Conservation (phyloP, 371 early-diverging fungal genomes). For the Mucor mucedo region DNA sequence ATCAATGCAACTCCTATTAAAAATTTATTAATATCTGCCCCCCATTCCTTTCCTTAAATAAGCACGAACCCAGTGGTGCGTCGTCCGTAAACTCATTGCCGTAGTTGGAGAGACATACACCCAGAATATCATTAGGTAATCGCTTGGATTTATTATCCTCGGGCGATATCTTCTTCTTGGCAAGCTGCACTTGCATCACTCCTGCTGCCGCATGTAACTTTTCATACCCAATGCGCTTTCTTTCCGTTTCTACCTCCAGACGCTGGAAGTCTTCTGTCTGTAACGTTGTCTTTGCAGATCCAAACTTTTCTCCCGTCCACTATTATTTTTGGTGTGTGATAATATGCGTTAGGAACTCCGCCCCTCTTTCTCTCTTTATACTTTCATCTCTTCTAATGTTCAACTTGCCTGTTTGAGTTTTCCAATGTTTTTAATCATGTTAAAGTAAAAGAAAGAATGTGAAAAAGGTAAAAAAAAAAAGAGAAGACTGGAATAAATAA, state of each 20-base stretch:
- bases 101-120: slow-evolving; percentile 63
- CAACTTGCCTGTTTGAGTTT: slow-evolving; percentile 68
- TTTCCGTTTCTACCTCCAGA: slow-evolving; percentile 41
- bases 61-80: slow-evolving; percentile 57
- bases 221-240: slow-evolving; percentile 41
- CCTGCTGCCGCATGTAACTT: slow-evolving; percentile 41
- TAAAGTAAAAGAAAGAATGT: slow-evolving; percentile 12
- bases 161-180: slow-evolving; percentile 60
- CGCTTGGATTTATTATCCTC: slow-evolving; percentile 67
- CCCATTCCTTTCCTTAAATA: background rate
- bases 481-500: too few species aligned
- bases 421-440: slow-evolving; percentile 72
- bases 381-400: background rate
- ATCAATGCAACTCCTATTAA: slow-evolving; percentile 52
- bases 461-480: too few species aligned
- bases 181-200: slow-evolving; percentile 32
- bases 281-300: slow-evolving; percentile 48
- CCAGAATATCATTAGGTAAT: slow-evolving; percentile 66
- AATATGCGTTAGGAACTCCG: background rate
- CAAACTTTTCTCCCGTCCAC: slow-evolving; percentile 63
- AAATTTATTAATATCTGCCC: background rate
- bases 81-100: slow-evolving; percentile 64
- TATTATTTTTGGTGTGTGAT: background rate
- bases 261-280: slow-evolving; percentile 55
- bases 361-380: background rate